Base-by-base conservation (phyloP, 257 asterid genomes). In the Coffea eugenioides region DNA sequence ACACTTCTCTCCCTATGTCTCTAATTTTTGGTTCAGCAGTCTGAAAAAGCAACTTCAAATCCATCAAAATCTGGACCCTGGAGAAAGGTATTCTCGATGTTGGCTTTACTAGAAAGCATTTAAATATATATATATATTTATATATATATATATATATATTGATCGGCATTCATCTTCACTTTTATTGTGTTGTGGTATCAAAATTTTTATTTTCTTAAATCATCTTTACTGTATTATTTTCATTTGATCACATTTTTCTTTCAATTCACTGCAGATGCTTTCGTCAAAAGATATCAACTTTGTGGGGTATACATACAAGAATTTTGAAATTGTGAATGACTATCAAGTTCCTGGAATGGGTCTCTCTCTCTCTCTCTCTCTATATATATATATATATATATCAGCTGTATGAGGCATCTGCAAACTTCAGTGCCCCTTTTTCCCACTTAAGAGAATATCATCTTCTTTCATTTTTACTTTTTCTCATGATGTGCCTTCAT, bases 291-390 rank as follows among this genome's bases (percentile, higher is more conserved):
- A 96, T 52, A 97, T 91, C 88, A 96, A 96, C 88, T 96, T 96
- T 82, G 81, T 96, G 96, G 99, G 99, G 57, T 96, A 96, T 87
- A 96, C 99, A 82, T 96, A 94, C 77, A 96, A 94, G 87, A 96
- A 96, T 84, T 94, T 91, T 76, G 99, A 96, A 88, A 96, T 94
- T 73, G 96, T 91, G 74, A 94, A 92, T 76, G 98, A 94, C 62
- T 93, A 94, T 25, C 95, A 92, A 78, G 97, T 92, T 75, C 90
- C 96, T 21, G 97, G 97, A 84, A 88, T 94, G 57, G 90, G 98
- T 94, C 89, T 74, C 73, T 77, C 82, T 75, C 83, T 83, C 73
- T 74, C 75, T 62, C 61, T 80, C 77, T 68, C 36, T 61, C 65
- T 12, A 31, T 31, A 31, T 31, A 31, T 31, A 31, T 31, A 31